Base-by-base conservation (phyloP, 371 early-diverging fungal genomes). In the Lichtheimia ramosa region DNA sequence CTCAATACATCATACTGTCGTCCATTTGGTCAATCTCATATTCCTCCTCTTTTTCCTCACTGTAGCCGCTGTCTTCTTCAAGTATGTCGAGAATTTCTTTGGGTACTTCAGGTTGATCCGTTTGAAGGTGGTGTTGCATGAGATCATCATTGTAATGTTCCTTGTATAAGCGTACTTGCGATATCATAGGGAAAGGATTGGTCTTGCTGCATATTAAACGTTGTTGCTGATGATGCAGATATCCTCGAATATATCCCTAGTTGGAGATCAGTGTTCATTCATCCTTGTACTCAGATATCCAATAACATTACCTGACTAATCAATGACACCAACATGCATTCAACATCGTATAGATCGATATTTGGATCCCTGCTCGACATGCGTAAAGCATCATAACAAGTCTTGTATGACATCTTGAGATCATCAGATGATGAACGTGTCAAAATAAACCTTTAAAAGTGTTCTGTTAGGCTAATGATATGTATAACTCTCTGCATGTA, bases 241-340 rank as follows among this genome's bases (percentile, higher is more conserved):
- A 95, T 0, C 96, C 96, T 51, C 89, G 90, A 48, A 96, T 81
- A 62, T 86, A 91, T 3, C 92, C 93, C 86, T 86, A 65, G 24
- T 54, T 6, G 10, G 16, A 3, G 14, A 51, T 28, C 24, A 15
- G 16, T 18, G 39, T 40, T 12, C 20, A 42, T 34, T 24, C 18
- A 13, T 52, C 49, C n/a, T 4, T 34, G 34, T 34, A 34, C 10
- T 49, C 18, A 10, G 10, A 16, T 16, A 24, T 2, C 12, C 20
- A 28, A 18, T 27, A 41, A 21, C 14, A 43, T 52, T 73, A 77
- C 81, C 69, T 81, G 81, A 50, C 70, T 75, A 8, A 81, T 58
- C 16, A 81, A 58, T 6, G 81, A 75, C 0, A 81, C 81, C 2
- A 81, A 49, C 0, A 77, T 64, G 53, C 66, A 60, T 51, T 77